Evolutionary conservation across 202 grass and related monocot species (phyloP).

Genomic region (Thinopyrum obtusiflorum): DNA sequence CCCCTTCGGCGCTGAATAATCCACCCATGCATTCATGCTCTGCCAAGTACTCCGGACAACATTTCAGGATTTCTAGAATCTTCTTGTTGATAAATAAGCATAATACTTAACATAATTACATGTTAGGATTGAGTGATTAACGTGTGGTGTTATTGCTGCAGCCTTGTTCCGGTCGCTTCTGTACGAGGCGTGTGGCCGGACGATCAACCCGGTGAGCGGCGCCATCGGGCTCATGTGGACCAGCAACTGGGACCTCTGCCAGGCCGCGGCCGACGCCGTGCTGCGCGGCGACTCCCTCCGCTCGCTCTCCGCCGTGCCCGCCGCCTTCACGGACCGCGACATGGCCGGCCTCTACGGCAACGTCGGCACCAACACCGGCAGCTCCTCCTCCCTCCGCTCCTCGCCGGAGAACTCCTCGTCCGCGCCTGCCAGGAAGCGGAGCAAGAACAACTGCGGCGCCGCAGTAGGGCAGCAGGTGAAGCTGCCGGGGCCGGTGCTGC

Average conservation of each 20-base stretch:
- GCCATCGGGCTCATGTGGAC: conserved; percentile 77
- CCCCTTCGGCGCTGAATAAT: not conserved
- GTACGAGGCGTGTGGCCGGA: conserved; percentile 88
- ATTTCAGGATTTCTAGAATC: not conserved
- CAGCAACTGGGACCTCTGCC: conserved; percentile 83
- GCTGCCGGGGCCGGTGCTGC: not conserved
- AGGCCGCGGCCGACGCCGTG: conserved; percentile 65
- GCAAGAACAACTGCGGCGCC: not conserved
- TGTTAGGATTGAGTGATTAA: not conserved
- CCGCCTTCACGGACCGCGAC: conserved; percentile 38
- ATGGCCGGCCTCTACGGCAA: conserved; percentile 47
- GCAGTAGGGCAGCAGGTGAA: not conserved
- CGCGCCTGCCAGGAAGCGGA: conserved; percentile 34
- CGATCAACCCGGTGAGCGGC: conserved; percentile 85
- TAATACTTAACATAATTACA: not conserved
- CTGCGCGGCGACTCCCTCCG: conserved; percentile 58
- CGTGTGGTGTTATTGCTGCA: conserved; percentile 22
- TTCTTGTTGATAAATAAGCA: not conserved
- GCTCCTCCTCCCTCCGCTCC: conserved; percentile 11
- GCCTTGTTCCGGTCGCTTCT: conserved; percentile 71
- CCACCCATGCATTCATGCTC: not conserved
- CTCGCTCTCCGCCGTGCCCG: conserved; percentile 39
- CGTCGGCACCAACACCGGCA: not conserved
- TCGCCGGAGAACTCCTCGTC: conserved; percentile 50
- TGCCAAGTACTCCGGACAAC: not conserved